Percentiles rank a stretch among this genome's conserved stretches.
These are phyloP conservation scores for Wickerhamomyces queroliae DNA, from an alignment of 805 yeast genomes.

Conservation along the genomic window DNA sequence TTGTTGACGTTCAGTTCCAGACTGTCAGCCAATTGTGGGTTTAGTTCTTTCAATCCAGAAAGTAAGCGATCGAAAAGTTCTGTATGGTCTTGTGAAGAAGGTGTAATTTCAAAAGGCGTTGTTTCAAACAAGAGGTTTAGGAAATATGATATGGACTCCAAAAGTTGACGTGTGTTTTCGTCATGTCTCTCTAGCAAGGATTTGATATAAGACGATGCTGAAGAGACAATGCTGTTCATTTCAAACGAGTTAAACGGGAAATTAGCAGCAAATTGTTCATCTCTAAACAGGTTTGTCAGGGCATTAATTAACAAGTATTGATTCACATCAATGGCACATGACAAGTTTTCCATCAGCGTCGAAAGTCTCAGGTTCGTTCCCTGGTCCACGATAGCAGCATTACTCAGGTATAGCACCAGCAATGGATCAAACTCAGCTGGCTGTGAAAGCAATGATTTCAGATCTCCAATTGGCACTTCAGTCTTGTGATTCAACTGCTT, in stretches of 20 bases:
- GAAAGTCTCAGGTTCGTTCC: constrained; percentile 10
- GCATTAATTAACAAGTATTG: constrained; percentile 15
- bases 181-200: constrained; percentile 4
- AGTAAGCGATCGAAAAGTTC: constrained; percentile 6
- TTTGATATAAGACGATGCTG: constrained; percentile 9
- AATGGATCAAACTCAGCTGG: constrained; percentile 15
- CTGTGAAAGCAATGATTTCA: constrained; percentile 6
- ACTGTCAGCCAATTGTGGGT: neutral
- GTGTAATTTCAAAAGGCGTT: constrained; percentile 5
- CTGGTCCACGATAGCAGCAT: constrained; percentile 3
- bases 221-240: constrained; percentile 6
- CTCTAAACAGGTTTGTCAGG: constrained; percentile 9
- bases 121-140: constrained; percentile 8
- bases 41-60: neutral
- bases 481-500: constrained; percentile 19
- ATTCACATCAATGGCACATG: constrained; percentile 8
- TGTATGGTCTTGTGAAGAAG: constrained; percentile 4
- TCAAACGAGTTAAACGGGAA: constrained; percentile 12
- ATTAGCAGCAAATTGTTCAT: constrained; percentile 2
- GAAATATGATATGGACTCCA: constrained; percentile 9
- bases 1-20: constrained; percentile 9
- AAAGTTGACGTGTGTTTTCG: neutral
- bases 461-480: constrained; percentile 11
- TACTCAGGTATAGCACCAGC: constrained; percentile 11
- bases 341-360: constrained; percentile 6